phyloP scores from a whole-genome alignment of 306 rosid species.

The Spatholobus suberectus region DNA sequence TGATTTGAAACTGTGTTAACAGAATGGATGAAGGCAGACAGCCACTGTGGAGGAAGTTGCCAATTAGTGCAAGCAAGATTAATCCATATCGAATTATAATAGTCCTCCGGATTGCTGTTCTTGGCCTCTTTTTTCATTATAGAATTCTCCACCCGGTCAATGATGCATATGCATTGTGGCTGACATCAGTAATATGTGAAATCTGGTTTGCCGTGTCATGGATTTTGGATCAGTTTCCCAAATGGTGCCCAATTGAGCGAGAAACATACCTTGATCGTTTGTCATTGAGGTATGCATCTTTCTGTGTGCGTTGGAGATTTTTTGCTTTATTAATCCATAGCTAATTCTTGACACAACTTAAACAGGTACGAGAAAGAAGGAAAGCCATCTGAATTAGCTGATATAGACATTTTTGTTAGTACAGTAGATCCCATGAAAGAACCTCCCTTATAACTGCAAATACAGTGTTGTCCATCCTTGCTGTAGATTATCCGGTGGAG shows the following conservation, averaged over 20 bases:
- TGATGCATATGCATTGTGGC: slow-evolving; percentile 82
- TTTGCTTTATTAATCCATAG: not conserved
- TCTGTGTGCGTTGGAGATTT: not conserved
- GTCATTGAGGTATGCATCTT: slow-evolving; percentile 66
- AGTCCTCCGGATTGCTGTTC: slow-evolving; percentile 71
- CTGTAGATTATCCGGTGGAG: slow-evolving; percentile 90
- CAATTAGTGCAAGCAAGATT: slow-evolving; percentile 88
- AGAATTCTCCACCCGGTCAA: slow-evolving; percentile 89
- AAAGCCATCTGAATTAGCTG: slow-evolving; percentile 78
- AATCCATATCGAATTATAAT: slow-evolving; percentile 86
- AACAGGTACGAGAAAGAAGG: slow-evolving; percentile 94
- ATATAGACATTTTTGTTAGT: slow-evolving; percentile 83
- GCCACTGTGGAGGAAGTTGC: slow-evolving; percentile 85
- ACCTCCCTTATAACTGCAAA: slow-evolving; percentile 97
- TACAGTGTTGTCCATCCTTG: slow-evolving; percentile 88
- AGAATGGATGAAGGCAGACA: slow-evolving; percentile 99
- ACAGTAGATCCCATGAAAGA: slow-evolving; percentile 95
- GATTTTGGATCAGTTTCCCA: slow-evolving; percentile 94
- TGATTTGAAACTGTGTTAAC: slow-evolving; percentile 33
- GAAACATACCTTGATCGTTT: slow-evolving; percentile 95
- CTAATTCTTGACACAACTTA: slow-evolving; percentile 1
- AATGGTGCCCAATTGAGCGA: slow-evolving; percentile 82
- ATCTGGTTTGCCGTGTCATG: slow-evolving; percentile 95
- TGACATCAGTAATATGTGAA: slow-evolving; percentile 92
- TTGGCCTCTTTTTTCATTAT: slow-evolving; percentile 85